Base-by-base conservation (phyloP, 2,329 filamentous ascomycete genomes). In the Fusarium transvaalense region DNA sequence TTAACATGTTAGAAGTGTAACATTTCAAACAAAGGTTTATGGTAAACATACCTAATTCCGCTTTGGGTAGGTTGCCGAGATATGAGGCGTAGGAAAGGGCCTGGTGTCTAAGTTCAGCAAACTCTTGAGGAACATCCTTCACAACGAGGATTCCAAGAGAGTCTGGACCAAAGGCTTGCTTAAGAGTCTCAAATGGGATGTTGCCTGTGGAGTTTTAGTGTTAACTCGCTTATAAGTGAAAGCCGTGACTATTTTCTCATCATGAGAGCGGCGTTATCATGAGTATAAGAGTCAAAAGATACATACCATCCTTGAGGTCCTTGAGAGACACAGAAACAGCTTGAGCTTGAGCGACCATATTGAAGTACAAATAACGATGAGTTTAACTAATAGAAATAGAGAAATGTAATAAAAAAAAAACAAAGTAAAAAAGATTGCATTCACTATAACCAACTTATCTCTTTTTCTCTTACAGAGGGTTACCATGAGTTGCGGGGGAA, bases 81-180 rank as follows among this genome's bases (percentile, higher is more conserved):
- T 97, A 96, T 0, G 93, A 97, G 6, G 94, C 89, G 77, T 96
- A 96, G 0, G 93, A 96, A 9, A 99, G 85, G 3, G 97, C 86
- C 62, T 87, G 86, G 61, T 87, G 87, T 64, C 96, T 88, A 42
- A 97, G 82, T n/a, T 85, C 80, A 15, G 86, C 79, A 74, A 97
- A 99, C 53, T 88, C 83, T 8, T 84, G 66, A 0, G 94, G 92
- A 0, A 98, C 87, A 76, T 94, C 92, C 76, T 92, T 93, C 47
- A 99, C 94, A n/a, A 98, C 83, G 56, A 99, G 90, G 53, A 99
- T 97, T 0, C 96, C 96, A 14, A 98, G 84, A 3, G 94, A 97
- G 27, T 92, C 89, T 2, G 94, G 93, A 0, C 96, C 96, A 77
- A 99, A 98, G 0, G 96, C 96, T 71, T 91, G 80, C 73, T 92